Evolutionary conservation across 2,329 filamentous ascomycete species (phyloP).

Genomic region (Paraphaeosphaeria sporulosa): DNA sequence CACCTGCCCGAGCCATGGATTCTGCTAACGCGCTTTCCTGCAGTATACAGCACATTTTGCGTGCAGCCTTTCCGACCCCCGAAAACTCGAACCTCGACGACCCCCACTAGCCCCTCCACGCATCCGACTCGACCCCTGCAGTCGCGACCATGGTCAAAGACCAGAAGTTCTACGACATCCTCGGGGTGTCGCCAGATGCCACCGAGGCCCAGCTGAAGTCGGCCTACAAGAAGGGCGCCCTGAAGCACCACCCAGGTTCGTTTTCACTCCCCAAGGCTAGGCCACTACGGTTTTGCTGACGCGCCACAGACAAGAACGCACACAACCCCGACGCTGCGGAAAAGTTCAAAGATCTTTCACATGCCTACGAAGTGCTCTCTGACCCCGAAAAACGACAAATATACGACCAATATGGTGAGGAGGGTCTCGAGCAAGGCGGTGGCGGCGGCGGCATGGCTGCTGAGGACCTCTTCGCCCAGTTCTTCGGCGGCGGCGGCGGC

Average conservation of each 20-base stretch:
- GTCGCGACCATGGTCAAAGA: conserved; percentile 75
- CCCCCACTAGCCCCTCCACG: conserved; percentile 35
- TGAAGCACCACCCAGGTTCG: conserved; percentile 86
- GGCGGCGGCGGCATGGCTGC: conserved; percentile 88
- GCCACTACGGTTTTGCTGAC: conserved; percentile 21
- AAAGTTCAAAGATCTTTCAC: conserved; percentile 97
- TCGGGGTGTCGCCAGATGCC: conserved; percentile 79
- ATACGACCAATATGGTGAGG: conserved; percentile 98
- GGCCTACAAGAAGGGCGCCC: conserved; percentile 82
- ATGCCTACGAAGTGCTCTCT: conserved; percentile 93
- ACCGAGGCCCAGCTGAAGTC: conserved; percentile 90
- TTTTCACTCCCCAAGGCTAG: conserved; percentile 18
- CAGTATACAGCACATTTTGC: neutral
- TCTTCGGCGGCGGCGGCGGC: conserved; percentile 80
- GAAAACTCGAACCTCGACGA: conserved; percentile 27
- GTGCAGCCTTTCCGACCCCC: neutral
- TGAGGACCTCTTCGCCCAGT: conserved; percentile 95
- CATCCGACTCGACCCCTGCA: conserved; percentile 16
- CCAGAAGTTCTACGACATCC: conserved; percentile 78
- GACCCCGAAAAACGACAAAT: conserved; percentile 89
- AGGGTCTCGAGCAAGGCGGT: conserved; percentile 87
- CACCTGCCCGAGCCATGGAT: conserved; percentile 13
- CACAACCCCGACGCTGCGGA: conserved; percentile 92
- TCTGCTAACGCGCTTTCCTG: conserved; percentile 2
- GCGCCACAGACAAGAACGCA: conserved; percentile 83